Percentiles rank a stretch among this genome's conserved stretches.
These are phyloP conservation scores for Lathyrus oleraceus DNA, from an alignment of 306 rosid species.

Conservation along the genomic window DNA sequence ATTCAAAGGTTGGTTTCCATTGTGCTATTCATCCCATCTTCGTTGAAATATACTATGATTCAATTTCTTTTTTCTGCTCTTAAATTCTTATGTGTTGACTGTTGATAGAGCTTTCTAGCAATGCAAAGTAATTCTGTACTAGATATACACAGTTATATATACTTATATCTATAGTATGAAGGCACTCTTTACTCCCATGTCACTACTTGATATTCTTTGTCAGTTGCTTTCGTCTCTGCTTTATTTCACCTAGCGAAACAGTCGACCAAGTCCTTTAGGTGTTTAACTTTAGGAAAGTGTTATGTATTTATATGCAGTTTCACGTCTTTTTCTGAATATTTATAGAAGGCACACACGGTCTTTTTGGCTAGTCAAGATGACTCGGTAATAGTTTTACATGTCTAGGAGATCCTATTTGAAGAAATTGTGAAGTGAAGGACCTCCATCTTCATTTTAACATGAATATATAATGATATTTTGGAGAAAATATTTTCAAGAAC, in stretches of 20 bases:
- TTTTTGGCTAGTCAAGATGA: not conserved
- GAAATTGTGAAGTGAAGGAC: constrained; percentile 28
- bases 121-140: not conserved
- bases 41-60: not conserved
- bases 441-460: no score
- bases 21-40: constrained; percentile 1
- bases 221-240: not conserved
- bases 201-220: not conserved
- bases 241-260: not conserved
- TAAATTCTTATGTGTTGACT: not conserved
- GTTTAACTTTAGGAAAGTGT: not conserved
- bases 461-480: no score
- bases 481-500: not conserved
- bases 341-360: not conserved
- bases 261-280: not conserved
- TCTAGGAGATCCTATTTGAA: not conserved
- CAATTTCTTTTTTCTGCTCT: constrained; percentile 1
- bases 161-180: not conserved
- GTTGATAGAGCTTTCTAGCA: constrained; percentile 4
- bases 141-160: not conserved
- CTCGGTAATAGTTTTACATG: not conserved
- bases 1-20: constrained; percentile 54
- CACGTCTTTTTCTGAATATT: not conserved
- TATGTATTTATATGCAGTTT: not conserved
- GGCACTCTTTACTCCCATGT: not conserved